Conservation (phyloP, 2,329 filamentous ascomycete species). For the Beauveria varroae region DNA sequence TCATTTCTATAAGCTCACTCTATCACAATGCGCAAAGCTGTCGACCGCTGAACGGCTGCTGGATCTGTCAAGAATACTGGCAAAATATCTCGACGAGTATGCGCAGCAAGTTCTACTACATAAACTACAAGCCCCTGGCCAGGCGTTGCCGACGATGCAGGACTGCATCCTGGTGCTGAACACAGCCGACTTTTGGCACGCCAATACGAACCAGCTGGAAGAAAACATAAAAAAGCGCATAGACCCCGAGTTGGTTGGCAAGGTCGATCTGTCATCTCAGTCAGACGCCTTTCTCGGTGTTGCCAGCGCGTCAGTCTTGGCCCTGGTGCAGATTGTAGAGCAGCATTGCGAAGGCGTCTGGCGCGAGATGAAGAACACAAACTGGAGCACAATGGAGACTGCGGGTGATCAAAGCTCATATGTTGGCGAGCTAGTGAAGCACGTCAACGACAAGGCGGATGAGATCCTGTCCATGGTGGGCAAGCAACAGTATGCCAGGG, state of each 20-base stretch:
- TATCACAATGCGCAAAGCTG: constrained; percentile 92
- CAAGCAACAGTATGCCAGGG: constrained; percentile 89
- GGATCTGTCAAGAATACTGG: constrained; percentile 77
- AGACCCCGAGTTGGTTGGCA: constrained; percentile 65
- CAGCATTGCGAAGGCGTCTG: constrained; percentile 76
- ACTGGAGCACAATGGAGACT: constrained; percentile 88
- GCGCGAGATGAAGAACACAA: constrained; percentile 95
- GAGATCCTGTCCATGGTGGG: constrained; percentile 72
- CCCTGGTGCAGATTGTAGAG: constrained; percentile 78
- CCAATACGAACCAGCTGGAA: constrained; percentile 85
- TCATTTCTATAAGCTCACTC: constrained; percentile 87
- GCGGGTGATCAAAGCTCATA: constrained; percentile 93
- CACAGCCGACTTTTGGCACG: constrained; percentile 95
- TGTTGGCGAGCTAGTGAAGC: constrained; percentile 70
- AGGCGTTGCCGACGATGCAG: constrained; percentile 51
- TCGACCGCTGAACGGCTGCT: constrained; percentile 83
- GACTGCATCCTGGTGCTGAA: constrained; percentile 84
- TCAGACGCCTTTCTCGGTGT: constrained; percentile 94
- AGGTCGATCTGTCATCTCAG: constrained; percentile 85
- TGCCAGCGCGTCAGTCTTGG: constrained; percentile 76
- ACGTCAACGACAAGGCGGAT: constrained; percentile 61
- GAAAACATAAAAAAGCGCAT: constrained; percentile 91
- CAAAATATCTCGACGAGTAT: constrained; percentile 92
- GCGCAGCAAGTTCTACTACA: constrained; percentile 83
- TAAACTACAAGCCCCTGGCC: constrained; percentile 53